Conservation (phyloP, 2,329 filamentous ascomycete species). For the Aspergillus cejpii region DNA sequence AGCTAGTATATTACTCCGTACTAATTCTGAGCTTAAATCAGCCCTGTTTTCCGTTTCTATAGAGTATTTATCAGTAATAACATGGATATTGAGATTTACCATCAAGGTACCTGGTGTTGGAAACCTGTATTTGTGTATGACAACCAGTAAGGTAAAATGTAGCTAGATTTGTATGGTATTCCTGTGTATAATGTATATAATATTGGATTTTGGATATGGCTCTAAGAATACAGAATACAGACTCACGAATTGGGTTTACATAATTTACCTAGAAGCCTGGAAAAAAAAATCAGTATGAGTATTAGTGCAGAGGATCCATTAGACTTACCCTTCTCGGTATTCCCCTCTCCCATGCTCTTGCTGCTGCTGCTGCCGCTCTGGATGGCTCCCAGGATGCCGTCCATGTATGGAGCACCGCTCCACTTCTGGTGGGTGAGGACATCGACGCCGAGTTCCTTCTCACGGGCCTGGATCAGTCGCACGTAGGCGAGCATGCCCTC, state of each 20-base stretch:
- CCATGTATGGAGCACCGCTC: constrained; percentile 67
- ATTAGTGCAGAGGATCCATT: too few species aligned
- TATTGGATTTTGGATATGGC: background rate
- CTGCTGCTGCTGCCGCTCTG: constrained; percentile 84
- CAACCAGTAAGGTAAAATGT: background rate
- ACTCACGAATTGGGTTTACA: background rate
- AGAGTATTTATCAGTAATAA: background rate
- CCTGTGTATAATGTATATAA: background rate
- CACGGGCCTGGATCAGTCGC: constrained; percentile 78
- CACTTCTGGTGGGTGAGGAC: constrained; percentile 90
- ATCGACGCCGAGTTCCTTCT: constrained; percentile 86
- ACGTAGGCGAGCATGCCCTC: constrained; percentile 98
- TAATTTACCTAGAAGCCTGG: background rate
- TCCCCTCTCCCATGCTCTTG: constrained; percentile 91
- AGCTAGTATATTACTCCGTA: background rate
- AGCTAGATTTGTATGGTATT: background rate
- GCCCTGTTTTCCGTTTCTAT: background rate
- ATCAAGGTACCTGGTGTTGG: background rate
- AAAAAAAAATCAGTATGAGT: background rate
- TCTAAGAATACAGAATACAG: background rate
- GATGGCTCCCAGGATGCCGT: constrained; percentile 82
- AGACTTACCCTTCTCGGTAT: constrained; percentile 60
- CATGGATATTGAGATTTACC: too few species aligned
- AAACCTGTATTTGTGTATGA: background rate
- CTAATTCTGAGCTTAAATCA: background rate